Evolutionary conservation across 495 filamentous ascomycete species (phyloP), one percentile per base, ranked within the genome.

Genomic region (Venustampulla echinocandica): DNA sequence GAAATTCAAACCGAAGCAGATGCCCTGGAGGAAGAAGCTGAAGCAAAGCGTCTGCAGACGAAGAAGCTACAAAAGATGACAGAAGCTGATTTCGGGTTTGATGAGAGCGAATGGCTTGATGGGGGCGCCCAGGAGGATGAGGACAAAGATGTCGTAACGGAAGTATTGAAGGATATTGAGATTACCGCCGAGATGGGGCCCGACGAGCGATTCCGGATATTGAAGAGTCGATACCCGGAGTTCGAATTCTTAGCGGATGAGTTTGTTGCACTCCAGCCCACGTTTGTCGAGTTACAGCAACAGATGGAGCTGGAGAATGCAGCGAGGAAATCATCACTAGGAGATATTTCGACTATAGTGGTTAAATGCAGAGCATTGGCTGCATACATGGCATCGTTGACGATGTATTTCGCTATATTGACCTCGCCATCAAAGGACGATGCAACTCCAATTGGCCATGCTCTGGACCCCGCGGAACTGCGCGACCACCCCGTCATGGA

Each of bases 381-480:
- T 22, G 80, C 87, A 36, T 95, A 97, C 61, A 68, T 97, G 14
- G 90, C 82, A 27, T 72, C 86, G 0, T 69, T 97, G 56, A 80
- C 82, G 46, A 87, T 95, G 80, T 98, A 97, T 62, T 95, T 98
- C 61, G 85, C 87, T 45, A 73, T 97, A 32, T 67, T 97, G 21
- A 83, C 87, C 20, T 93, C 87, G 1, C 74, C 81, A 1, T 71
- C 83, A 11, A 66, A 77, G 38, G 67, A 69, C 28, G 57, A 58
- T 10, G 66, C 70, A 13, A 27, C 11, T 1, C 63, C 66, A 9
- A 38, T 66, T n/a, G 63, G 76, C 11, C 70, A 81, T 62, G 68
- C 84, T 3, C 47, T 76, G 9, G 66, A 67, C 40, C 79, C 89
- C 3, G 66, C 74, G 24, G 77, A 92, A 55, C 69, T 98, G 38